These are phyloP conservation scores for Hyphodiscus sp. DNA, from an alignment of 2,329 filamentous ascomycete genomes.

Conservation along the genomic window DNA sequence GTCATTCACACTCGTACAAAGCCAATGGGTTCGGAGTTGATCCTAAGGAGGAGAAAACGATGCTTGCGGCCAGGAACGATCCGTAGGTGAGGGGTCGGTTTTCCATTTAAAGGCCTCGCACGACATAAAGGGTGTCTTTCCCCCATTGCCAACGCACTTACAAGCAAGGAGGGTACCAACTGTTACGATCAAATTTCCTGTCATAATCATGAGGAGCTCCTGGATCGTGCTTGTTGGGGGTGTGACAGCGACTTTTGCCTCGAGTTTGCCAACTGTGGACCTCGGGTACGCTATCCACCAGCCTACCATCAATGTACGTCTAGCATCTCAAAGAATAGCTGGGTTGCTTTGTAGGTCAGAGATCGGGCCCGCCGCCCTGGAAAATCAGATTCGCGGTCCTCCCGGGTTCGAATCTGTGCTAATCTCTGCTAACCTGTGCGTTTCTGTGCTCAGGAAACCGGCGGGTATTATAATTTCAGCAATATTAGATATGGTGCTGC, in stretches of 20 bases:
- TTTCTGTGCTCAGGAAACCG: conserved; percentile 12
- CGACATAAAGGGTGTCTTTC: neutral
- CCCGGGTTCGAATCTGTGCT: neutral
- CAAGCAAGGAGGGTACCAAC: neutral
- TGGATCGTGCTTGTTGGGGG: neutral
- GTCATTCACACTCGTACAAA: too few relatives aligned
- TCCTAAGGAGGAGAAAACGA: too few relatives aligned
- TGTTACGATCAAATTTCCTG: neutral
- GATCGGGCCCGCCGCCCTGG: neutral
- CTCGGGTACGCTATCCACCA: conserved; percentile 27
- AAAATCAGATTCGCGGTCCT: neutral
- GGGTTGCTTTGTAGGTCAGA: neutral
- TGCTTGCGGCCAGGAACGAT: too few relatives aligned
- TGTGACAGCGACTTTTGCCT: neutral
- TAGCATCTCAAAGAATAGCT: neutral
- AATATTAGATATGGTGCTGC: conserved; percentile 38
- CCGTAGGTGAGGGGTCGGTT: too few relatives aligned
- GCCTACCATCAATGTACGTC: conserved; percentile 26
- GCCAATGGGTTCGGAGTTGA: too few relatives aligned
- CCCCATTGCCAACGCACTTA: neutral
- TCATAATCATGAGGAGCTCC: neutral
- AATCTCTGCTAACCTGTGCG: neutral
- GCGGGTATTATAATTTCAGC: conserved; percentile 31
- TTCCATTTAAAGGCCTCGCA: neutral
- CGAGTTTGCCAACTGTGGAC: conserved; percentile 23